A percentile compares a stretch with the other conserved stretches of the same genome.
phyloP scores from a whole-genome alignment of 1,284 basidiomycete species.

The Boletellus deceptivus region DNA sequence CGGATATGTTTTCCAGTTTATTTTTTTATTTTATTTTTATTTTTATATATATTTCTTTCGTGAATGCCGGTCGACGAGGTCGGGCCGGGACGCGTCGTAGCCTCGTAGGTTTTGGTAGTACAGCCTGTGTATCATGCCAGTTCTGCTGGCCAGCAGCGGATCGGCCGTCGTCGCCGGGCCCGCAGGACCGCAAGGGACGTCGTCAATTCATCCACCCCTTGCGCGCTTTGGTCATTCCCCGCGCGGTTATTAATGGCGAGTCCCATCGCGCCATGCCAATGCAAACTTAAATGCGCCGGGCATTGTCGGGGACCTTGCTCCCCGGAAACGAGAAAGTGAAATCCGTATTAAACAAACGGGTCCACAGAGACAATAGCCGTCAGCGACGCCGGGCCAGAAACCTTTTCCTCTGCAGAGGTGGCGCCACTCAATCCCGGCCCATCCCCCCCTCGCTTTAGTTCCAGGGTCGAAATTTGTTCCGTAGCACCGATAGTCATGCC shows the following conservation, averaged over 20 bases:
- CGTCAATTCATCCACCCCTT: slow-evolving; percentile 26
- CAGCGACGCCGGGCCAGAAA: slow-evolving; percentile 9
- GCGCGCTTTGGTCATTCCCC: slow-evolving; percentile 19
- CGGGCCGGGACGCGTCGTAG: no score
- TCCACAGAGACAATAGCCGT: slow-evolving; percentile 25
- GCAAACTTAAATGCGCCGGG: slow-evolving; percentile 7
- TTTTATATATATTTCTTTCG: no score
- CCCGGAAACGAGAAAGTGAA: neutral
- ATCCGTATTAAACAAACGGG: slow-evolving; percentile 17
- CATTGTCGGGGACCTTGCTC: slow-evolving; percentile 6
- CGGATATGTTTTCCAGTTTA: slow-evolving; percentile 19
- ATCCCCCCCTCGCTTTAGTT: slow-evolving; percentile 14
- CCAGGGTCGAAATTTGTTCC: slow-evolving; percentile 17
- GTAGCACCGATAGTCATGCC: slow-evolving; percentile 36
- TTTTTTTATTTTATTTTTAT: slow-evolving; percentile 2
- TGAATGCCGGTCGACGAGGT: slow-evolving; percentile 21
- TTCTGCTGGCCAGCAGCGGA: slow-evolving; percentile 9
- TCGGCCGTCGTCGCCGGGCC: slow-evolving; percentile 6
- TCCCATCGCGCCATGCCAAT: slow-evolving; percentile 14
- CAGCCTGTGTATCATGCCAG: neutral
- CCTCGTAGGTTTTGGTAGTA: no score
- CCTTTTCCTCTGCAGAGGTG: slow-evolving; percentile 26
- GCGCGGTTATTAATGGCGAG: slow-evolving; percentile 3
- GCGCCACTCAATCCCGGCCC: slow-evolving; percentile 7
- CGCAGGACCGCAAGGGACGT: slow-evolving; percentile 13